Evolutionary conservation across 306 rosid genomes (phyloP), one percentile per base, ranked within the genome.

Genomic region (Trichosanthes cucumerina): DNA sequence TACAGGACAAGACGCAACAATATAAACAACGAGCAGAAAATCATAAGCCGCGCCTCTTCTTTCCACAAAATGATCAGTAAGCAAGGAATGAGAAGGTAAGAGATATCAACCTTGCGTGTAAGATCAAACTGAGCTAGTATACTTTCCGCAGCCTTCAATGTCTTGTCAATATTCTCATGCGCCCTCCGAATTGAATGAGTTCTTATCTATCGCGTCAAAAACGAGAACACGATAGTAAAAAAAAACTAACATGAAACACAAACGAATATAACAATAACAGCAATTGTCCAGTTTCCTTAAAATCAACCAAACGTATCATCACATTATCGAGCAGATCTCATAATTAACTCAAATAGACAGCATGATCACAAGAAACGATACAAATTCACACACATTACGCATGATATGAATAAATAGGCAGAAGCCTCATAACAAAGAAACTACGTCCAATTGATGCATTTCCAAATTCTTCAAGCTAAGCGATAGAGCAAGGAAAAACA

Each of bases 141-240:
- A 71, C 83, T 84, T 53, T 95, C 97, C 19, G 97, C 92, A n/a
- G 87, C 79, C 82, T 88, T 92, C 28, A 95, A 69, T 60, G 99
- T 83, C 88, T 83, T 92, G 47, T 95, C 97, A 79, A 95, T 95
- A 80, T 95, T 95, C 79, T 92, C 99, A 83, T 91, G 97, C 3
- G 99, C 97, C 77, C 86, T 87, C 62, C 97, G 91, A 83, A 95
- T 85, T 13, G 99, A 88, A 86, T 92, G 97, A 63, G 99, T 95
- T 85, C 90, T 90, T 76, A 91, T 89, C 97, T 92, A 79, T 71
- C 62, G 85, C 33, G 46, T 16, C 23, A 79, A 79, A 60, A 49
- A 78, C 54, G 47, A 78, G 2, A 33, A 52, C 33, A 16, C 5
- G 31, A 73, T 9, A 24, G 10, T 75, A 16, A 11, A 31, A 23